phyloP scores from a whole-genome alignment of 2,329 filamentous ascomycete species.

The Penicillium sp. region DNA sequence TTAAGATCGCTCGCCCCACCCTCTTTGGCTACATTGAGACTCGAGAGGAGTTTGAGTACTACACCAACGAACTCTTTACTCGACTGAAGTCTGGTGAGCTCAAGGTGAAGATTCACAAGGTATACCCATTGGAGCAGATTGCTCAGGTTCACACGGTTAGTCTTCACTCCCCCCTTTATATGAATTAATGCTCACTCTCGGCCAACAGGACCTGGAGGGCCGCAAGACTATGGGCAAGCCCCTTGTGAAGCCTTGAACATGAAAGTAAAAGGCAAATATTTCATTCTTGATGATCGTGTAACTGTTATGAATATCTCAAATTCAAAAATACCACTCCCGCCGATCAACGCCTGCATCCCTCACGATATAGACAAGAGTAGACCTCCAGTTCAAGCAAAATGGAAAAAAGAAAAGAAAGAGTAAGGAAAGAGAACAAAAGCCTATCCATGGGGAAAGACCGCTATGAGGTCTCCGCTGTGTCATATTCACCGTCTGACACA shows the following conservation, averaged over 20 bases:
- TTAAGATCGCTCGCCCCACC: conserved; percentile 72
- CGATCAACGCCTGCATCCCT: neutral
- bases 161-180: neutral
- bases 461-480: neutral
- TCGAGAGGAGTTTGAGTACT: conserved; percentile 69
- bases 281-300: neutral
- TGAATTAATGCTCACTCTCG: conserved; percentile 2
- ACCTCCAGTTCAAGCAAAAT: neutral
- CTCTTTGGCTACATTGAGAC: conserved; percentile 70
- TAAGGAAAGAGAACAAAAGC: neutral
- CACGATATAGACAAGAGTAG: neutral
- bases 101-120: conserved; percentile 71
- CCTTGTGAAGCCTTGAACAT: conserved; percentile 62
- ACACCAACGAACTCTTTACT: conserved; percentile 70
- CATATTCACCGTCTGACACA: neutral
- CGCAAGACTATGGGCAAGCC: conserved; percentile 83
- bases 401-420: too few relatives aligned
- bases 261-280: neutral
- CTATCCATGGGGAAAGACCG: neutral
- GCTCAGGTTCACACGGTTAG: conserved; percentile 64
- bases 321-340: neutral
- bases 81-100: conserved; percentile 69
- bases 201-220: conserved; percentile 67
- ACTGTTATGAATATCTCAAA: neutral
- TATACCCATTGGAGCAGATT: conserved; percentile 74